Evolutionary conservation across 2,329 filamentous ascomycete genomes (phyloP).

Genomic region (Paecilomyces niveus): DNA sequence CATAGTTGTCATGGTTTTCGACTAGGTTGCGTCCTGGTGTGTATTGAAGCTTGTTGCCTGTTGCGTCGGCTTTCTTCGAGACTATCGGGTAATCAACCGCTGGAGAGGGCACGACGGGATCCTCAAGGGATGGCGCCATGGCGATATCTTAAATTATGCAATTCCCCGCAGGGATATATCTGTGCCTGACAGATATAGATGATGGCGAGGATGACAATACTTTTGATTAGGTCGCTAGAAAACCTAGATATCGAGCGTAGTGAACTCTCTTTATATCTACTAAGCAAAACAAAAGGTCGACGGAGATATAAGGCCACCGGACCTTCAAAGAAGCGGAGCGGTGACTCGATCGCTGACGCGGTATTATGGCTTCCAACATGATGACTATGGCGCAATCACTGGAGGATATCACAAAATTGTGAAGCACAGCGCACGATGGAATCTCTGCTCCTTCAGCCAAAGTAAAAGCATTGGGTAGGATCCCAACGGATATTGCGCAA

Average conservation of each 20-base stretch:
- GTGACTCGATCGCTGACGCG: conserved; percentile 9
- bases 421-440: neutral
- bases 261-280: neutral
- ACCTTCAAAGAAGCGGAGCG: neutral
- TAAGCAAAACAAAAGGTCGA: neutral
- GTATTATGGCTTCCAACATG: conserved; percentile 6
- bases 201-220: neutral
- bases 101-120: conserved; percentile 12
- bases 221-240: neutral
- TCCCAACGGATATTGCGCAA: neutral
- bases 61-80: conserved; percentile 11
- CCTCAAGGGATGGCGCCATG: conserved; percentile 28
- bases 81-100: conserved; percentile 3
- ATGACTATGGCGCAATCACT: conserved; percentile 24
- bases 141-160: neutral
- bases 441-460: neutral
- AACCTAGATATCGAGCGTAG: neutral
- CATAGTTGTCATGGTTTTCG: conserved; percentile 42
- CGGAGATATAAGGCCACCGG: neutral
- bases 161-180: neutral
- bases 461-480: neutral
- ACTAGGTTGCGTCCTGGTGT: conserved; percentile 43
- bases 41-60: conserved; percentile 33
- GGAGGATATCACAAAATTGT: conserved; percentile 15
- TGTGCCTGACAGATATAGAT: neutral